Conservation (phyloP, 257 asterid species). For the Solanum rostratum region DNA sequence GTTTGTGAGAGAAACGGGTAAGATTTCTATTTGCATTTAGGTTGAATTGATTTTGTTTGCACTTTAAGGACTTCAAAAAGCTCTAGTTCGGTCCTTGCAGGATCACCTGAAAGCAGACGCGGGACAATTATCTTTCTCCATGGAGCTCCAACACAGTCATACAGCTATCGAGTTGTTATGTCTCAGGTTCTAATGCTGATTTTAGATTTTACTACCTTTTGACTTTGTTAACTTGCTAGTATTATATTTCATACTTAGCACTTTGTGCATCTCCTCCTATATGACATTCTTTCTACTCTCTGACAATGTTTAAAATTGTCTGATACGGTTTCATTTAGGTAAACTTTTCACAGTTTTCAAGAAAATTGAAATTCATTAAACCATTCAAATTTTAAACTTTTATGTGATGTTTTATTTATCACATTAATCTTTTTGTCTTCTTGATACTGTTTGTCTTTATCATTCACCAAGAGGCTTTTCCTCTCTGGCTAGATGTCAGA, state of each 20-base stretch:
- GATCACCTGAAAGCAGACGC: constrained; percentile 62
- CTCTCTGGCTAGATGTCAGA: constrained; percentile 57
- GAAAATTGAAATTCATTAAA: not conserved
- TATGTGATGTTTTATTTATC: not conserved
- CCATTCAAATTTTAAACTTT: not conserved
- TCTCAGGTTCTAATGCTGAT: constrained; percentile 54
- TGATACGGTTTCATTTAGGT: not conserved
- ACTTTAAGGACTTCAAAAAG: not conserved
- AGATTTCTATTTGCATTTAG: not conserved
- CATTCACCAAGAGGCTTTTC: constrained; percentile 1
- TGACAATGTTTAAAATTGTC: not conserved
- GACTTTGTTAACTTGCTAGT: not conserved
- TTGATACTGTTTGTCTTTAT: not conserved
- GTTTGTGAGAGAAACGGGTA: constrained; percentile 99
- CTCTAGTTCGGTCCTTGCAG: constrained; percentile 27
- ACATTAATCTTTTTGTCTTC: not conserved
- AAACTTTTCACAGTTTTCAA: not conserved
- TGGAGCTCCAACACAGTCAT: constrained; percentile 97
- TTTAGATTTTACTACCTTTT: not conserved
- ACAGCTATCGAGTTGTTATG: constrained; percentile 91
- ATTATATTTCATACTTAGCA: not conserved
- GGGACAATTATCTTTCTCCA: constrained; percentile 87
- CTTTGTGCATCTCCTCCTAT: not conserved
- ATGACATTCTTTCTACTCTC: not conserved
- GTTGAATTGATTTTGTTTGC: not conserved